Base-by-base conservation (phyloP, 768 basidiomycete genomes). In the Terana coerulea region DNA sequence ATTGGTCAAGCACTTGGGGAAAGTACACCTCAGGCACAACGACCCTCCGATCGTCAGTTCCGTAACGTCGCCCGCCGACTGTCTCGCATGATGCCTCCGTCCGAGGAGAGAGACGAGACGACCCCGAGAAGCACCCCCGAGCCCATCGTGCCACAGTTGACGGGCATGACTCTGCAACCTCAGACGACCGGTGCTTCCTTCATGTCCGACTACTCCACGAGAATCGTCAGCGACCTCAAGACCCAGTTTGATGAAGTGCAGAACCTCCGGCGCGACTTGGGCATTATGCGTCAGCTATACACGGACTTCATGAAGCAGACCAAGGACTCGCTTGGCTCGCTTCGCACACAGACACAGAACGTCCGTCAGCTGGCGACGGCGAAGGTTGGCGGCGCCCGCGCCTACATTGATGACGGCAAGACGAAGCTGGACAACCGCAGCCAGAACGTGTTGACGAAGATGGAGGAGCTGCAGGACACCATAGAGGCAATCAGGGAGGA, bases 231-330 rank as follows among this genome's bases (percentile, higher is more conserved):
- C 7, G 91, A 95, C 62, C 77, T 98, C 53, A 88, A 90, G 67
- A 88, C 85, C 3, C 95, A 98, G 64, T 93, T 94, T 63, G 91
- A 95, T 67, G 94, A 97, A 62, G 87, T 98, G 12, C 93, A 95
- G 65, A 90, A 91, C 61, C 76, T 99, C 17, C 87, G 97, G 11
- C 83, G 95, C 1, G 97, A 98, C 63, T 75, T 99, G 6, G 94
- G 90, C 0, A 79, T 91, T 61, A 91, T 97, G 84, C 83, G 94
- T 3, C 95, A 98, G 70, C 73, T 97, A 24, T 98, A 99, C 68
- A 86, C 85, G 26, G 92, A 95, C 59, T 98, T 98, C 65, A 86
- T 93, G 78, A 84, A 83, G 60, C 81, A 87, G 65, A 97, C 95
- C 15, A 95, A 95, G 69, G 86, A 87, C 11, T 85, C 90, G 4